These are phyloP conservation scores for Acacia melanoxylon DNA, from an alignment of 306 rosid genomes.

Conservation along the genomic window DNA sequence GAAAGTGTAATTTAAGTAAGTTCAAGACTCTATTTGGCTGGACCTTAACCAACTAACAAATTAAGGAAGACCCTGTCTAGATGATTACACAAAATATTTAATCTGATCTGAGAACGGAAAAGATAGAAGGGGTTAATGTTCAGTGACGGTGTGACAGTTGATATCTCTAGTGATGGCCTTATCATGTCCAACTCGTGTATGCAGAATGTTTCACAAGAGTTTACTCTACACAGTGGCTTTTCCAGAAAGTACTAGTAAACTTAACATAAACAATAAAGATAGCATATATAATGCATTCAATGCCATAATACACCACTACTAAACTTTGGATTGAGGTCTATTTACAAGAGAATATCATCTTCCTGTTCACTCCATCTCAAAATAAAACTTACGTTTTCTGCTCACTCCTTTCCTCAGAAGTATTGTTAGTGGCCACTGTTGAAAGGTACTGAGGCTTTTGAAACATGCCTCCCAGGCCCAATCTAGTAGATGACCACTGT, in stretches of 20 bases:
- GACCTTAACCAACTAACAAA: background rate
- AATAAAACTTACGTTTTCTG: constrained; percentile 40
- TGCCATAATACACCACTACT: constrained; percentile 1
- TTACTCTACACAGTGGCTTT: background rate
- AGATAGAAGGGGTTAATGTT: background rate
- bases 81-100: background rate
- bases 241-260: background rate
- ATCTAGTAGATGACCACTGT: constrained; percentile 16
- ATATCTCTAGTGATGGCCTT: background rate
- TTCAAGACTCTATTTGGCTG: background rate
- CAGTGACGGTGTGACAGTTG: background rate
- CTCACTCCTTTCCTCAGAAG: constrained; percentile 35
- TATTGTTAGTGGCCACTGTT: constrained; percentile 33
- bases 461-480: constrained; percentile 36
- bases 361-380: constrained; percentile 26
- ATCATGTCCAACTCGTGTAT: background rate
- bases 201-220: background rate
- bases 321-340: constrained; percentile 2
- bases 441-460: constrained; percentile 32
- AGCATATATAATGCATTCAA: constrained; percentile 10
- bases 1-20: background rate
- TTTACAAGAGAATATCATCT: background rate
- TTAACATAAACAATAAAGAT: background rate
- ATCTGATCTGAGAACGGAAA: background rate
- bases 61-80: background rate